Evolutionary conservation across 306 rosid species (phyloP).

Genomic region (Medicago lupulina): DNA sequence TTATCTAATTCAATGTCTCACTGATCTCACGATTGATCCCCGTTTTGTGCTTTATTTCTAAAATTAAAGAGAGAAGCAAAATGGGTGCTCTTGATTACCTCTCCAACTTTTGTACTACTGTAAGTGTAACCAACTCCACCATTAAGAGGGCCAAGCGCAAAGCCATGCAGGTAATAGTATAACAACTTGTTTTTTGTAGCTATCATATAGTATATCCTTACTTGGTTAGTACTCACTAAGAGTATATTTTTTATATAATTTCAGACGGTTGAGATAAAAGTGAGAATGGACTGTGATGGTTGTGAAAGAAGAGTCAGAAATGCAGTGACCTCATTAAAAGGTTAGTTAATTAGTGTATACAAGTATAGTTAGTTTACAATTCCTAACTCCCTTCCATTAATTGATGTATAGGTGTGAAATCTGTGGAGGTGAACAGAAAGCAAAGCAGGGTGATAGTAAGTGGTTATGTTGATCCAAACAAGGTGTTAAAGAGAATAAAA

Average conservation of each 20-base stretch:
- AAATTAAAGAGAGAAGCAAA: not conserved
- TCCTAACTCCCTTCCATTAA: too few relatives aligned
- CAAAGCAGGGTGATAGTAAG: constrained; percentile 68
- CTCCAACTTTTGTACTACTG: constrained; percentile 60
- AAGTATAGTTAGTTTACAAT: too few relatives aligned
- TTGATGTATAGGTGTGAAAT: constrained; percentile 56
- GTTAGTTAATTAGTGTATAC: constrained; percentile 30
- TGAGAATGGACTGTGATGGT: constrained; percentile 88
- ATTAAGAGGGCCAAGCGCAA: constrained; percentile 67
- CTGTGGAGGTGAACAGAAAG: constrained; percentile 81
- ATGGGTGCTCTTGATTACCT: constrained; percentile 97
- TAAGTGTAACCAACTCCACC: constrained; percentile 56
- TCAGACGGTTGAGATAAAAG: constrained; percentile 83
- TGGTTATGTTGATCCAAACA: constrained; percentile 81
- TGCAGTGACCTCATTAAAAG: constrained; percentile 71
- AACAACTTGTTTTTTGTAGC: too few relatives aligned
- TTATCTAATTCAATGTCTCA: constrained; percentile 29
- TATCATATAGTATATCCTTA: too few relatives aligned
- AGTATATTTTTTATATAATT: constrained; percentile 3
- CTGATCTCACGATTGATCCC: not conserved
- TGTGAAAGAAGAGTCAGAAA: constrained; percentile 84
- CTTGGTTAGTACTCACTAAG: not conserved
- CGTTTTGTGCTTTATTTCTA: too few relatives aligned
- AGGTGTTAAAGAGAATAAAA: constrained; percentile 73
- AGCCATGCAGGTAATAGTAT: constrained; percentile 69